Base-by-base conservation (phyloP, 2,329 filamentous ascomycete genomes). In the Acrodontium crateriforme region DNA sequence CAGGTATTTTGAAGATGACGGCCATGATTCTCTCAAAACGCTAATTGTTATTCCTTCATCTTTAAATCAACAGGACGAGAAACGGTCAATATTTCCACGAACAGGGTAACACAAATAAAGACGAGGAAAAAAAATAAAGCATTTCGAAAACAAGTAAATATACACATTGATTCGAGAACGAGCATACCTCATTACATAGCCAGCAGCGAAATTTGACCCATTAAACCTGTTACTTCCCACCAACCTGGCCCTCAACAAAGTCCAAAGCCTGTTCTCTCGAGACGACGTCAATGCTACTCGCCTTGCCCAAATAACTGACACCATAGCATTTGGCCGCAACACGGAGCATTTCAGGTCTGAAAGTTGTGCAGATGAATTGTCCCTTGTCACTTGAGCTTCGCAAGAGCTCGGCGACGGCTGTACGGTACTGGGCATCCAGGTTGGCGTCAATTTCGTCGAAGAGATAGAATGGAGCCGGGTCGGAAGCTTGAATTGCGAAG, bases 381-480 rank as follows among this genome's bases (percentile, higher is more conserved):
- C 33, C 33, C 18, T 48, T 56, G 25, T 58, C 55, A 17, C 44
- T 53, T 25, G 52, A 49, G 42, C 61, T 68, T 48, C 87, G 67
- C 13, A 98, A 67, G 61, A 95, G 81, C 31, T 81, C 71, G 3
- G 89, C 89, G 8, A 98, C 89, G 1, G 89, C 87, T 1, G 89
- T 94, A 36, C 89, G 79, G 62, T 98, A 98, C 57, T 98, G 89
- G 1, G 89, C 85, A 53, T 98, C 89, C 14, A 98, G 70, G 52
- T 98, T 98, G 54, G 89, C 89, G 50, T 98, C 89, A 39, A 98
- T 93, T 58, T 98, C 89, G 54, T 98, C 89, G 45, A 98, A 98
- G 47, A 98, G 85, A 53, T 98, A 94, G 67, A 98, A 95, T 1
- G 89, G 89, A 24, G 87, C 91, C 7, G 87, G 89, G 53, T 98